phyloP scores from a whole-genome alignment of 176 grass and related monocot species.

The Ensete glaucum region DNA sequence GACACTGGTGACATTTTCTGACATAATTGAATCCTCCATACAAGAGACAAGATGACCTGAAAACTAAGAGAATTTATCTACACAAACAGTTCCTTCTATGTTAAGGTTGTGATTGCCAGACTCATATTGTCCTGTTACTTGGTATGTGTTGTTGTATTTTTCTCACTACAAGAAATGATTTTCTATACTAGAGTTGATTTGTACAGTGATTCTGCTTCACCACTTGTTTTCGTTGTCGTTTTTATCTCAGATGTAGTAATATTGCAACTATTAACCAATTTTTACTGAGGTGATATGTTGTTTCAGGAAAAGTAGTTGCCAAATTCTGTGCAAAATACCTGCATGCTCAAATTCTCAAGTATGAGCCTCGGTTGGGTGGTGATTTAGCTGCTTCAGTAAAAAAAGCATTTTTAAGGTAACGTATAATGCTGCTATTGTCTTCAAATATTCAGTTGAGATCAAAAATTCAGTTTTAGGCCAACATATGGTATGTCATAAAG shows the following conservation, averaged over 20 bases:
- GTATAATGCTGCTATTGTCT: background rate
- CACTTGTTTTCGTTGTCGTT: background rate
- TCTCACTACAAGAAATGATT: too few species aligned
- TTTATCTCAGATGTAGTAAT: background rate
- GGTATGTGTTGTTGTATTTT: too few species aligned
- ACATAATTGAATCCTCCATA: too few species aligned
- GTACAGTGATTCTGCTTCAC: background rate
- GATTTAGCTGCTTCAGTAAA: constrained; percentile 52
- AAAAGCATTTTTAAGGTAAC: constrained; percentile 79
- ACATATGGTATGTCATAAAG: too few species aligned
- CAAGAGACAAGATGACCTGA: too few species aligned
- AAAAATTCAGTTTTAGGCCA: background rate
- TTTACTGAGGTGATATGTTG: constrained; percentile 1
- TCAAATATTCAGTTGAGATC: background rate
- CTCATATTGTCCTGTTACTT: too few species aligned
- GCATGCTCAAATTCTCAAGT: constrained; percentile 65
- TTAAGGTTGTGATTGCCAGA: too few species aligned
- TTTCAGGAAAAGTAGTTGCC: constrained; percentile 82
- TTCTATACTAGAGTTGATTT: too few species aligned
- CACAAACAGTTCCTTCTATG: too few species aligned
- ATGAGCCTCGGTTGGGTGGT: constrained; percentile 53
- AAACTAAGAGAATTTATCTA: too few species aligned
- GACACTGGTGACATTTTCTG: too few species aligned
- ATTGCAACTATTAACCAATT: too few species aligned
- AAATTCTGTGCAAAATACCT: constrained; percentile 96